Conservation (phyloP, 225 moss, liverwort and hornwort species). For the Polytrichum formosum region DNA sequence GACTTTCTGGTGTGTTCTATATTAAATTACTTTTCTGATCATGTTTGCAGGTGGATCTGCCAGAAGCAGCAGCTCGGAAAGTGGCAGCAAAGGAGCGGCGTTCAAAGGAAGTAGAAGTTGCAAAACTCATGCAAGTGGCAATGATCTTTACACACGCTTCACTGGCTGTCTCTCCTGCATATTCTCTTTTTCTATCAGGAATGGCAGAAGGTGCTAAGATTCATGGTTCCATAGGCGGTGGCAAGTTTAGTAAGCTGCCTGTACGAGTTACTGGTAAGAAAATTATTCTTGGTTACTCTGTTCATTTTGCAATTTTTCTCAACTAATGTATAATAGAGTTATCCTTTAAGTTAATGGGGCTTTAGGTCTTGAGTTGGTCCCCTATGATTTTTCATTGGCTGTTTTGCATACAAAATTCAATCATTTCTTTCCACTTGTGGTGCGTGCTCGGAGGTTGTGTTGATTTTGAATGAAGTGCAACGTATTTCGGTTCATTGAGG, state of each 20-base stretch:
- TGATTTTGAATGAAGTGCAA: no score
- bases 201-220: constrained; percentile 53
- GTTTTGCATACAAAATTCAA: no score
- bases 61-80: constrained; percentile 56
- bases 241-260: constrained; percentile 59
- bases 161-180: constrained; percentile 61
- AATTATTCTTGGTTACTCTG: background rate
- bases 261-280: constrained; percentile 51
- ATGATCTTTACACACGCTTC: constrained; percentile 54
- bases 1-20: no score
- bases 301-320: no score
- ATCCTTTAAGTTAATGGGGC: no score
- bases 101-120: constrained; percentile 55
- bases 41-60: constrained; percentile 55
- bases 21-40: no score
- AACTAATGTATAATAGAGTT: no score
- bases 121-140: constrained; percentile 63
- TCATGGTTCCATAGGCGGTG: constrained; percentile 53
- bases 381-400: no score
- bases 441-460: no score
- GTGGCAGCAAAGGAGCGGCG: constrained; percentile 49
- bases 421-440: no score
- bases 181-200: constrained; percentile 54
- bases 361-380: no score
- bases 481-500: no score